These are phyloP conservation scores for Tylopilus cervinicoccineus DNA, from an alignment of 768 basidiomycete genomes.

Conservation along the genomic window DNA sequence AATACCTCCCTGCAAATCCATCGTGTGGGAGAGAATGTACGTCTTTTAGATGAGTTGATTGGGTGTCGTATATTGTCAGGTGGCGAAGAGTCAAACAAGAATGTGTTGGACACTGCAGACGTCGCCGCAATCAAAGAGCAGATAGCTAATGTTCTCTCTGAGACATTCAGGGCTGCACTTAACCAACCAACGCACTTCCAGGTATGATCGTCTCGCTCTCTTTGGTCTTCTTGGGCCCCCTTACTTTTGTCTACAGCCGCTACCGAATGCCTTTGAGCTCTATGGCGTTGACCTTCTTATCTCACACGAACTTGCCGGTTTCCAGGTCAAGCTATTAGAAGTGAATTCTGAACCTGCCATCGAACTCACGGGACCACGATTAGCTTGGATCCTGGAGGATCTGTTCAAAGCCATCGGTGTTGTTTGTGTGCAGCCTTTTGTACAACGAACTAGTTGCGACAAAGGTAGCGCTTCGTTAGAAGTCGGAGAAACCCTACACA, in stretches of 20 bases:
- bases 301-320: constrained; percentile 37
- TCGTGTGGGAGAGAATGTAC: constrained; percentile 65
- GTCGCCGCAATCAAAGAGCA: constrained; percentile 53
- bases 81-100: constrained; percentile 20
- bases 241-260: constrained; percentile 43
- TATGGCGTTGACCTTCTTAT: constrained; percentile 94
- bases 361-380: constrained; percentile 80
- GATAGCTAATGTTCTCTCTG: constrained; percentile 63
- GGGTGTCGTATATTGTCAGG: constrained; percentile 53
- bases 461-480: constrained; percentile 35
- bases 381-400: constrained; percentile 78
- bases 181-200: constrained; percentile 84
- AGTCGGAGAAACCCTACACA: constrained; percentile 48
- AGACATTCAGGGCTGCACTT: constrained; percentile 83
- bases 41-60: constrained; percentile 74
- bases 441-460: neutral
- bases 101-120: constrained; percentile 29
- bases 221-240: neutral
- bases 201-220: constrained; percentile 36
- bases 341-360: constrained; percentile 96
- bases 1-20: constrained; percentile 85
- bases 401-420: constrained; percentile 70
- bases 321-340: constrained; percentile 77
- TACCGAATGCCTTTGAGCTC: constrained; percentile 92
- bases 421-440: constrained; percentile 68